Conservation (phyloP, 2,329 filamentous ascomycete genomes). For the Fragosphaeria purpurea region DNA sequence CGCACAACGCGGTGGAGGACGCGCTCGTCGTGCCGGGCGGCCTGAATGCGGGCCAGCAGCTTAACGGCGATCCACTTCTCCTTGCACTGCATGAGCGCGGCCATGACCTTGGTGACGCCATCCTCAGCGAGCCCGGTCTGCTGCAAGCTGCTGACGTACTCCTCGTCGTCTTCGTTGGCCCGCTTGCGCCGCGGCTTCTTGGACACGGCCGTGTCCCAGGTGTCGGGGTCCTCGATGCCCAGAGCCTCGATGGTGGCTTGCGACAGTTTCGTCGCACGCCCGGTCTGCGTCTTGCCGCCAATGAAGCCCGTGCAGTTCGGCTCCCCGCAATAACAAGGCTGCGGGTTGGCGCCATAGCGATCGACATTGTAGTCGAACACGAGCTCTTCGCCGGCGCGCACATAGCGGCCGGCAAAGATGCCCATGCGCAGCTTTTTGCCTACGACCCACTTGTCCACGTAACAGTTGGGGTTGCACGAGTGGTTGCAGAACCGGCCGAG, state of each 20-base stretch:
- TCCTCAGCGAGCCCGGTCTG: conserved; percentile 69
- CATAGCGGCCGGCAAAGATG: conserved; percentile 81
- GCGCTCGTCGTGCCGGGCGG: conserved; percentile 66
- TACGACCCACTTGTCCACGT: conserved; percentile 99
- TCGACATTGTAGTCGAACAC: conserved; percentile 99
- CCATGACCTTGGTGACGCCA: conserved; percentile 90
- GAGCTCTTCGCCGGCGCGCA: conserved; percentile 84
- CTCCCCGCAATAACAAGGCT: conserved; percentile 94
- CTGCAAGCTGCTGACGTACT: conserved; percentile 85
- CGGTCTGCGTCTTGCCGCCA: conserved; percentile 94
- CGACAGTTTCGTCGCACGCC: conserved; percentile 84
- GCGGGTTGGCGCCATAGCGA: conserved; percentile 90
- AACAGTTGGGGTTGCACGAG: conserved; percentile 97
- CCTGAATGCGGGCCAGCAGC: conserved; percentile 77
- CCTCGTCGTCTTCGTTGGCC: conserved; percentile 81
- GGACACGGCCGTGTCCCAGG: conserved; percentile 82
- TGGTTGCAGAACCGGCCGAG: conserved; percentile 97
- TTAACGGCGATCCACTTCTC: conserved; percentile 99
- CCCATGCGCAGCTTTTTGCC: conserved; percentile 97
- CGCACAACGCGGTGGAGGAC: conserved; percentile 83
- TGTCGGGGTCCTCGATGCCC: conserved; percentile 84
- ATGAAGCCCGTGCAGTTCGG: conserved; percentile 93
- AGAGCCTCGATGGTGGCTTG: conserved; percentile 86
- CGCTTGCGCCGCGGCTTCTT: conserved; percentile 93
- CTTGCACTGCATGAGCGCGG: conserved; percentile 91